Base-by-base conservation (phyloP, 192 early-diverging fungal species). In the Entrophospora sp. region DNA sequence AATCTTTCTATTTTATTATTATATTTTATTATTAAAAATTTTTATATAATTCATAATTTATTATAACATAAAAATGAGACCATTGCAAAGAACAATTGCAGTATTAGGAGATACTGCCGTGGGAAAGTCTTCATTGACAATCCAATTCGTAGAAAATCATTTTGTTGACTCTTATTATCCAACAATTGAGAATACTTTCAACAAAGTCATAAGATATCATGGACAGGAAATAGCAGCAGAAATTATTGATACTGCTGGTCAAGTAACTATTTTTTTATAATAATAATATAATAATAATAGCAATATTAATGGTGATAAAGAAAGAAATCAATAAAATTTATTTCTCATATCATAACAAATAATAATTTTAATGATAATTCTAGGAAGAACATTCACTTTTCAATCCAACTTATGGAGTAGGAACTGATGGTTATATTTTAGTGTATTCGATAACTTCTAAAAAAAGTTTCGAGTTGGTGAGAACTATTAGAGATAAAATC, bases 181-280 rank as follows among this genome's bases (percentile, higher is more conserved):
- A 18, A 98, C 96, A 18, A 94, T 98, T 64, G 93, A 91, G 73
- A 92, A 89, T 69, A 90, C 89, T 24, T 88, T 93, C 73, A 91
- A 80, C 18, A 96, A 95, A 75, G 85, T 85, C 61, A 85, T 98
- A 59, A 83, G 83, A 51, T 85, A 89, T 61, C 78, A 79, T 70
- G 85, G 87, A 14, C 83, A 90, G 70, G 93, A 96, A 71, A 95
- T 93, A 61, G 83, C 82, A 35, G 81, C 88, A 32, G 91, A 91
- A 62, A 96, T 97, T 49, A 89, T 93, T 66, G 96, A 98, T 71
- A 97, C 96, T 8, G 92, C 96, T 7, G 96, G 96, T 56, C 94
- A 96, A 82, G 85, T 85, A 86, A 74, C 68, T n/a, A n/a, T n/a
- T n/a, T n/a, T n/a, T n/a, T n/a, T n/a, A n/a, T n/a, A n/a, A n/a